Evolutionary conservation across 2,329 filamentous ascomycete genomes (phyloP).

Genomic region (Aspergillus sp.): DNA sequence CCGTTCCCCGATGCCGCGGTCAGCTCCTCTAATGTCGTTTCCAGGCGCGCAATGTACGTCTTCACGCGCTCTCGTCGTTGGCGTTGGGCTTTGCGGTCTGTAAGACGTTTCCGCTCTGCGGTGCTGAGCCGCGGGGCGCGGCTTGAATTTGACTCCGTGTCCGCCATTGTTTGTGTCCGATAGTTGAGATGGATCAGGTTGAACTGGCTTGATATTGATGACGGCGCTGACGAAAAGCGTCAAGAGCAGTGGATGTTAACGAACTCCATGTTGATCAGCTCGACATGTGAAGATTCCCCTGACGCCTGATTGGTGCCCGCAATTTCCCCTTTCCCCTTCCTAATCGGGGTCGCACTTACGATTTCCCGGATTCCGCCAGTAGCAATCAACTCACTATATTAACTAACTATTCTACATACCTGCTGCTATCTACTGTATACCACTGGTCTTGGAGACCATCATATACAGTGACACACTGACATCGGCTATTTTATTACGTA

Average conservation of each 20-base stretch:
- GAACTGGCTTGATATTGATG: no score
- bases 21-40: constrained; percentile 10
- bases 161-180: background rate
- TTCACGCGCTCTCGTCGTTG: constrained; percentile 16
- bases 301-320: constrained; percentile 9
- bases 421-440: no score
- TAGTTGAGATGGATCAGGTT: background rate
- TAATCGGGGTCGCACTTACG: background rate
- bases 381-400: background rate
- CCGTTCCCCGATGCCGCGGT: constrained; percentile 7
- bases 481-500: background rate
- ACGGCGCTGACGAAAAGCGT: background rate
- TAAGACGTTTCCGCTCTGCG: constrained; percentile 13
- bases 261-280: background rate
- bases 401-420: background rate
- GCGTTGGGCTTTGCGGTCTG: constrained; percentile 14
- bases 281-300: background rate
- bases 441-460: background rate
- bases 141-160: background rate
- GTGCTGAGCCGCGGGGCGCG: constrained; percentile 1
- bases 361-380: background rate
- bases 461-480: background rate
- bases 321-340: background rate
- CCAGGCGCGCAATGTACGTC: constrained; percentile 11
- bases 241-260: no score